phyloP scores from a whole-genome alignment of 352 stramenopile species.

The Detonula confervacea region DNA sequence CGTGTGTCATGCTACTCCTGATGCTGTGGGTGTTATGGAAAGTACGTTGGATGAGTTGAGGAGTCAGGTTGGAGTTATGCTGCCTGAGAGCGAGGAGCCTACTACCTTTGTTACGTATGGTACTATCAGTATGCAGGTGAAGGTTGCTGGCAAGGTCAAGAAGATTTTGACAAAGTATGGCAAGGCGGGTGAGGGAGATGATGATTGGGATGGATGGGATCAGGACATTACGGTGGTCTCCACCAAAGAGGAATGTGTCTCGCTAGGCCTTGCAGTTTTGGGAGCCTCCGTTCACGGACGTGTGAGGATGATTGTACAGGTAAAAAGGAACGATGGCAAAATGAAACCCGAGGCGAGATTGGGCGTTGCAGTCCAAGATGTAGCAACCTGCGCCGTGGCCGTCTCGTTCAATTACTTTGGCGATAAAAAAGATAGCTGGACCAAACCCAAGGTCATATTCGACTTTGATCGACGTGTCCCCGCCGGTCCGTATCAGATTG shows the following conservation, averaged over 20 bases:
- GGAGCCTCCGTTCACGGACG: conserved; percentile 72
- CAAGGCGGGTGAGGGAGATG: conserved; percentile 45
- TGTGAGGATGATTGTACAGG: conserved; percentile 40
- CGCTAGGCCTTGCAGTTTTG: conserved; percentile 68
- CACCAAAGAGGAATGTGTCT: conserved; percentile 66
- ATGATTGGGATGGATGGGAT: conserved; percentile 75
- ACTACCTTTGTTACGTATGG: conserved; percentile 76
- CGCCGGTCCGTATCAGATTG: conserved; percentile 79
- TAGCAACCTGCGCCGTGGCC: conserved; percentile 75
- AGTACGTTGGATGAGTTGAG: conserved; percentile 64
- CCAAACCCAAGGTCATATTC: conserved; percentile 78
- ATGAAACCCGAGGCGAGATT: conserved; percentile 62
- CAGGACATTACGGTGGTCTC: conserved; percentile 63
- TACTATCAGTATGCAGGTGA: conserved; percentile 55
- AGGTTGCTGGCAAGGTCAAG: conserved; percentile 36
- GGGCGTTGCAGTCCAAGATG: conserved; percentile 72
- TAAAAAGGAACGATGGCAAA: conserved; percentile 62
- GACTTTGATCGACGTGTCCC: conserved; percentile 85
- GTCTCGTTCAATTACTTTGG: conserved; percentile 79
- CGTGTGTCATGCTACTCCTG: conserved; percentile 43
- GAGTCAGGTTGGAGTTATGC: conserved; percentile 57
- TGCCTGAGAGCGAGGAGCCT: conserved; percentile 72
- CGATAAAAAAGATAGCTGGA: conserved; percentile 60
- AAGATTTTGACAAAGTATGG: conserved; percentile 37
- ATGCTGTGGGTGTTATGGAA: conserved; percentile 56